Percentiles rank a stretch among this genome's conserved stretches.
Conservation (phyloP, 768 basidiomycete genomes). For the Podaxis sp. region DNA sequence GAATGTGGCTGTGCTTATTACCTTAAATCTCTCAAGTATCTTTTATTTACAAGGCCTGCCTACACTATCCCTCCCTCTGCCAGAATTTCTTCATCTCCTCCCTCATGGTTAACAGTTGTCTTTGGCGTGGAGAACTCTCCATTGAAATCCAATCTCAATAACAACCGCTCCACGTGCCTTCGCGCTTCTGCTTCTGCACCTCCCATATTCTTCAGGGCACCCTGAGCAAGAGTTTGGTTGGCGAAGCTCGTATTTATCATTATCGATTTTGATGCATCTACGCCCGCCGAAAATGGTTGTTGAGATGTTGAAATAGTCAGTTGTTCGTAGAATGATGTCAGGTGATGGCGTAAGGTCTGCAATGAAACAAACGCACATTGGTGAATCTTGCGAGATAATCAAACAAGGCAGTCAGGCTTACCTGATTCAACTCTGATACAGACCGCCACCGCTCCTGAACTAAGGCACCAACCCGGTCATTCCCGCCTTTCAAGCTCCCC, state of each 20-base stretch:
- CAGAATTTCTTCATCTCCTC: slow-evolving; percentile 36
- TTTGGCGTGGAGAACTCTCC: slow-evolving; percentile 62
- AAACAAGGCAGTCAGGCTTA: slow-evolving; percentile 27
- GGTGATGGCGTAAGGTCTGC: slow-evolving; percentile 63
- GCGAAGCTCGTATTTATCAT: slow-evolving; percentile 57
- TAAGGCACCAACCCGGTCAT: slow-evolving; percentile 64
- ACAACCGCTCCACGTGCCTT: slow-evolving; percentile 77
- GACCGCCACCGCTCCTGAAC: slow-evolving; percentile 67
- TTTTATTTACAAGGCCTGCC: slow-evolving; percentile 15
- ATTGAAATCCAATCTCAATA: slow-evolving; percentile 85
- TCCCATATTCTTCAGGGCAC: slow-evolving; percentile 46
- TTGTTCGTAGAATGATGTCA: slow-evolving; percentile 80
- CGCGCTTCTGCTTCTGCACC: slow-evolving; percentile 51
- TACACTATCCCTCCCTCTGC: slow-evolving; percentile 33
- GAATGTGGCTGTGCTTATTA: slow-evolving; percentile 8
- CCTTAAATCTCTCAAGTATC: background rate
- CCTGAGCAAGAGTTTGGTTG: slow-evolving; percentile 52
- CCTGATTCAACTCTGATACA: slow-evolving; percentile 79
- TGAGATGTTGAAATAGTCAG: slow-evolving; percentile 75
- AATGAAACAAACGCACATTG: background rate
- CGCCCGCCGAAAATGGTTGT: slow-evolving; percentile 59
- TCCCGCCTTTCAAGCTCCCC: slow-evolving; percentile 62
- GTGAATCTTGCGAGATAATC: background rate
- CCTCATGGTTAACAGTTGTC: slow-evolving; percentile 21
- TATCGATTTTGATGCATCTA: slow-evolving; percentile 72